Evolutionary conservation across 2,329 filamentous ascomycete genomes (phyloP), one percentile per base, ranked within the genome.

Genomic region (Monosporascus sp.): DNA sequence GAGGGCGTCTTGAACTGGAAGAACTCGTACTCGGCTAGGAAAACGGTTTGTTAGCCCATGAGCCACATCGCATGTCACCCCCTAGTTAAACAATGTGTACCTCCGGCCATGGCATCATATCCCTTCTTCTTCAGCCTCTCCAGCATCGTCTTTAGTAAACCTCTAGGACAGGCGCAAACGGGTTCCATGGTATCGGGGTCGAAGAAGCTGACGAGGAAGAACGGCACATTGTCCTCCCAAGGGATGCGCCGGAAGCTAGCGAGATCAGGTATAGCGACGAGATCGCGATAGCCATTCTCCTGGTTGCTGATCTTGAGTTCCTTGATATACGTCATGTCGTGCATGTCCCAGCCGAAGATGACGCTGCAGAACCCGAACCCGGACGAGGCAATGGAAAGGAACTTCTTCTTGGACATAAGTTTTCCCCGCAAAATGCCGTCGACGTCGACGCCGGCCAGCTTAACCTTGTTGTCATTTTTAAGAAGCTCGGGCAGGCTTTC

Each of bases 321-420:
- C 59, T 80, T 80, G 68, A 86, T 87, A 70, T 92, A 93, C 35
- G 87, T 89, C 70, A 83, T 77, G 63, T 94, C 89, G 66, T 93
- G 89, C 87, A 92, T 92, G 65, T 93, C 89, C 89, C 89, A 93
- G 63, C 89, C 88, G 65, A 92, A 93, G 61, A 92, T 81, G 53
- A 91, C 88, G 15, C 86, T 90, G 74, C 89, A 92, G 75, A 93
- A 92, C 18, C 89, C 89, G 61, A 93, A 93, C 22, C 89, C 89
- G 52, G 86, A 82, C 54, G 83, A 74, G 6, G 84, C 84, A 50
- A 91, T 82, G 5, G 86, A 87, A 27, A 92, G 74, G 69, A 93
- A 93, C 74, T 94, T 93, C 68, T 85, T 86, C 77, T 92, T 91
- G 59, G 87, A 86, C 71, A 93, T 83, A 53, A 93, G 77, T 72